phyloP scores from a whole-genome alignment of 2,329 filamentous ascomycete genomes.

The Chaetomium sp. region DNA sequence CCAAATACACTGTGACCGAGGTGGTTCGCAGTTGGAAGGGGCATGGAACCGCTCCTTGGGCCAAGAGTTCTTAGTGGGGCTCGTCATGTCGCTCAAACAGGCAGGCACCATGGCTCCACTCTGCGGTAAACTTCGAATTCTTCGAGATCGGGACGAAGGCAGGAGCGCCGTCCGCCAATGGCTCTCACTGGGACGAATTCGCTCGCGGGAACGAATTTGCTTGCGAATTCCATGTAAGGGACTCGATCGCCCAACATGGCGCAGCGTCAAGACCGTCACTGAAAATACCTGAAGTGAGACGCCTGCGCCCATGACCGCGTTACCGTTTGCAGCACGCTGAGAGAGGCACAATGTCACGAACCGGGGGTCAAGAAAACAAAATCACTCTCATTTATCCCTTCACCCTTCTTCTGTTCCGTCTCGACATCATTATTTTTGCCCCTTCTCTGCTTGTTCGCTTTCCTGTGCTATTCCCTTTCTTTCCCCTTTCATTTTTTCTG shows the following conservation, averaged over 20 bases:
- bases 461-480: too few species aligned
- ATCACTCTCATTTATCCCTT: too few species aligned
- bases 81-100: conserved; percentile 1
- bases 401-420: too few species aligned
- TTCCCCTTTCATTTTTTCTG: too few species aligned
- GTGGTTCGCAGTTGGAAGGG: too few species aligned
- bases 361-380: background rate
- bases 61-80: background rate
- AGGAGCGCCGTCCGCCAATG: background rate
- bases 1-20: background rate
- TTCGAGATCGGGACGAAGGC: conserved; percentile 1
- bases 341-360: background rate
- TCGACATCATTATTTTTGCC: too few species aligned
- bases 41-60: background rate
- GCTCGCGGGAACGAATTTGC: background rate
- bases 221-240: background rate
- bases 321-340: background rate
- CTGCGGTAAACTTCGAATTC: background rate
- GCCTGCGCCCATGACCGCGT: background rate
- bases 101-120: conserved; percentile 2
- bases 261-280: background rate
- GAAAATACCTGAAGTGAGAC: background rate
- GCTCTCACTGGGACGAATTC: conserved; percentile 4
- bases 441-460: too few species aligned
- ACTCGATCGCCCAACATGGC: background rate